These are phyloP conservation scores for Orbilia javanica DNA, from an alignment of 2,329 filamentous ascomycete genomes.

Conservation along the genomic window DNA sequence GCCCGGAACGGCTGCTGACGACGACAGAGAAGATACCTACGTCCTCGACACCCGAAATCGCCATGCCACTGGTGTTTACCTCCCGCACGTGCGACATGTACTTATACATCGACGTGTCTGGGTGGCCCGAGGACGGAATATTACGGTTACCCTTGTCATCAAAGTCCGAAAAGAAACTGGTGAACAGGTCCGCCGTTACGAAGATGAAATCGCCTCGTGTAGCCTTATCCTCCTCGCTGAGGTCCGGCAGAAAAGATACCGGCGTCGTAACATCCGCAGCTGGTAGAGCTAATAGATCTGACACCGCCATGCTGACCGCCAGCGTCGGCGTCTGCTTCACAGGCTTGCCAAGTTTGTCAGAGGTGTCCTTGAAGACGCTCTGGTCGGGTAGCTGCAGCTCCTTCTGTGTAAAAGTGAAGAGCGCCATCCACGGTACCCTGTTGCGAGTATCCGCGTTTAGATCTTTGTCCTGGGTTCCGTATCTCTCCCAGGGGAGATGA, in stretches of 20 bases:
- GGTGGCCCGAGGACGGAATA: background rate
- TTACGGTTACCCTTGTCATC: slow-evolving; percentile 14
- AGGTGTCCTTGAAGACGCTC: too few relatives aligned
- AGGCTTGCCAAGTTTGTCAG: slow-evolving; percentile 59
- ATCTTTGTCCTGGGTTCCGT: slow-evolving; percentile 32
- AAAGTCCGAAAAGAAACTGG: slow-evolving; percentile 59
- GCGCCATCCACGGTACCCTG: slow-evolving; percentile 66
- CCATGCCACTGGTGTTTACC: slow-evolving; percentile 66
- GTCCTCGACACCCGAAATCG: slow-evolving; percentile 62
- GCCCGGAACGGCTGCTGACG: slow-evolving; percentile 64
- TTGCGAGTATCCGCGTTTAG: background rate
- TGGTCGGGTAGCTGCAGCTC: slow-evolving; percentile 66
- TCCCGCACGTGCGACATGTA: slow-evolving; percentile 66
- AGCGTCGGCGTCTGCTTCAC: background rate
- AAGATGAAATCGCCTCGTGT: slow-evolving; percentile 59
- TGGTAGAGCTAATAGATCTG: too few relatives aligned
- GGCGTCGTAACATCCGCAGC: too few relatives aligned
- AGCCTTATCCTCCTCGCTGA: too few relatives aligned
- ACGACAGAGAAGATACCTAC: slow-evolving; percentile 64
- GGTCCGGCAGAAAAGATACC: too few relatives aligned
- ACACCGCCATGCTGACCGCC: background rate
- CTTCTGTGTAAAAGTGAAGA: slow-evolving; percentile 65
- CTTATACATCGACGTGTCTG: slow-evolving; percentile 52
- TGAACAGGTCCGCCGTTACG: background rate
- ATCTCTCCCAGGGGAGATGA: slow-evolving; percentile 67